Evolutionary conservation across 1,284 basidiomycete genomes (phyloP).

Genomic region (Ustilago esculenta): DNA sequence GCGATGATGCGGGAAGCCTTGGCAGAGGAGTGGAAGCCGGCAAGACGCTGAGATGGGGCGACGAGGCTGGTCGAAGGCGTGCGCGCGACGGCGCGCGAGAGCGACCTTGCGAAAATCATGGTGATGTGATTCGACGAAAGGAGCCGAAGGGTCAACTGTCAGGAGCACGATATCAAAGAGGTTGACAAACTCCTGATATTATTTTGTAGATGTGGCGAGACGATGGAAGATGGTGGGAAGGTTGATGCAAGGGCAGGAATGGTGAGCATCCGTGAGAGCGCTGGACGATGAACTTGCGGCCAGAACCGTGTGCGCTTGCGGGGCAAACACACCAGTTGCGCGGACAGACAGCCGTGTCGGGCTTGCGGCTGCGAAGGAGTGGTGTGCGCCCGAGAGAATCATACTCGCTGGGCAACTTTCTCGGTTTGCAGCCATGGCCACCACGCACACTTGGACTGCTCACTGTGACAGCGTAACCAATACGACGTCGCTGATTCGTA

Average conservation of each 20-base stretch:
- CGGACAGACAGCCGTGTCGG: conserved; percentile 1
- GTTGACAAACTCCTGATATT: conserved; percentile 1
- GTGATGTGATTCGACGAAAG: conserved; percentile 10
- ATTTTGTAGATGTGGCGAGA: too few species aligned
- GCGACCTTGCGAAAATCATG: conserved; percentile 50
- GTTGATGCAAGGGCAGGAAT: too few species aligned
- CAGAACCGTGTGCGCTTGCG: conserved; percentile 22
- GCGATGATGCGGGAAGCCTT: conserved; percentile 73
- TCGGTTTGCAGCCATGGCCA: too few species aligned
- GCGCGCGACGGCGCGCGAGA: conserved; percentile 53
- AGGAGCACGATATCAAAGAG: too few species aligned
- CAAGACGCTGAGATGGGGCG: conserved; percentile 39
- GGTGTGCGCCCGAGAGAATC: too few species aligned
- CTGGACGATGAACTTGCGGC: conserved; percentile 12
- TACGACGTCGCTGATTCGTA: conserved; percentile 28
- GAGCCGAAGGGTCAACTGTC: conserved; percentile 7
- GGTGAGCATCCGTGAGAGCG: too few species aligned
- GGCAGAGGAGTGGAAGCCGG: conserved; percentile 58
- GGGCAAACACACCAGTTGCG: conserved; percentile 42
- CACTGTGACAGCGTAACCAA: too few species aligned
- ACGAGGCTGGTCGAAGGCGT: conserved; percentile 43
- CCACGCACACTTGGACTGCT: too few species aligned
- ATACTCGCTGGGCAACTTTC: too few species aligned
- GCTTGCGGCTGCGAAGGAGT: neutral
- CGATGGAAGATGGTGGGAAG: too few species aligned